A percentile compares a stretch with the other conserved stretches of the same genome.
Evolutionary conservation across 768 basidiomycete genomes (phyloP).

Genomic region (Pisolithus marmoratus): DNA sequence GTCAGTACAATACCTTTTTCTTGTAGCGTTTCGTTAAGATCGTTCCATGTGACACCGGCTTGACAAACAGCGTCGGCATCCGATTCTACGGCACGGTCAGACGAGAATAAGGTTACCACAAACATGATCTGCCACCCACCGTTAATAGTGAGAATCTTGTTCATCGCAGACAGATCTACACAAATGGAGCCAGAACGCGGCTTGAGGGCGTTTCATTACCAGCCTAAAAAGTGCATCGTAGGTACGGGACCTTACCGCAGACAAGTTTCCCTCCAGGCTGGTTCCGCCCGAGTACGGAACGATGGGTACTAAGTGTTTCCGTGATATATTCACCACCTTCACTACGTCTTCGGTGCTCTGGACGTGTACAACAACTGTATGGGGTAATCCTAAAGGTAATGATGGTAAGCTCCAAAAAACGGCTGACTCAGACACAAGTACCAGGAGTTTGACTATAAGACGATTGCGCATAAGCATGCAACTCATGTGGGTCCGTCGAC

Average conservation of each 20-base stretch:
- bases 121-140: conserved; percentile 25
- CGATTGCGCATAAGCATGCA: conserved; percentile 56
- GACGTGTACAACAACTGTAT: conserved; percentile 45
- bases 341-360: conserved; percentile 73
- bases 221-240: not conserved
- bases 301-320: conserved; percentile 64
- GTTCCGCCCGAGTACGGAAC: conserved; percentile 79
- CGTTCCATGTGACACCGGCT: conserved; percentile 70
- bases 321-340: conserved; percentile 64
- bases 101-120: conserved; percentile 5
- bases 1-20: conserved; percentile 35
- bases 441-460: conserved; percentile 59
- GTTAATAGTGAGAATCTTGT: conserved; percentile 50
- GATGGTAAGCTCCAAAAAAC: not conserved
- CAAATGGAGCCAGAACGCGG: conserved; percentile 46
- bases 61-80: conserved; percentile 72
- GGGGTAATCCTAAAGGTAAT: conserved; percentile 4
- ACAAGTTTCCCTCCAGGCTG: conserved; percentile 77
- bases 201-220: not conserved
- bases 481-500: conserved; percentile 41
- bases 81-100: conserved; percentile 35
- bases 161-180: conserved; percentile 54
- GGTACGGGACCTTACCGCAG: conserved; percentile 43
- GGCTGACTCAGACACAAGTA: conserved; percentile 23
- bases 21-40: conserved; percentile 60